Percentiles rank a stretch among this genome's conserved stretches.
These are phyloP conservation scores for Groenewaldozyma tartarivorans DNA, from an alignment of 805 yeast species.

Conservation along the genomic window DNA sequence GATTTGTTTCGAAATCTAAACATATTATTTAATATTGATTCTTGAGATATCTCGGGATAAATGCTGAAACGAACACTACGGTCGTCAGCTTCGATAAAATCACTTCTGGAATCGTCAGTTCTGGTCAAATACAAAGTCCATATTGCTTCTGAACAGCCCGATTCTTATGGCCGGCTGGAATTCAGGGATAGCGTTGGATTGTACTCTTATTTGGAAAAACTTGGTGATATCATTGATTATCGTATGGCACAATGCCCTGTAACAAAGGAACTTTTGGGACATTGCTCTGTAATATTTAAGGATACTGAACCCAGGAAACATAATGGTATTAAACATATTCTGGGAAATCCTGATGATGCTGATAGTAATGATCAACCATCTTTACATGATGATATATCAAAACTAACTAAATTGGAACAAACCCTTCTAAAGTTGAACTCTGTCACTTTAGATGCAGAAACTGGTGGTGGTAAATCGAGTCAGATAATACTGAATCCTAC, in stretches of 20 bases:
- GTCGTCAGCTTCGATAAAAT: too few relatives aligned
- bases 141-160: too few relatives aligned
- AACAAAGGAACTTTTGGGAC: slow-evolving; percentile 22
- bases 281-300: slow-evolving; percentile 20
- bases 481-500: neutral
- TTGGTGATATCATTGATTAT: slow-evolving; percentile 22
- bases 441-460: neutral
- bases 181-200: neutral
- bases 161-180: too few relatives aligned
- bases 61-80: too few relatives aligned
- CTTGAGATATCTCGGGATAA: too few relatives aligned
- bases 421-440: neutral
- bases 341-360: too few relatives aligned
- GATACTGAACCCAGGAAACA: slow-evolving; percentile 10
- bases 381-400: neutral
- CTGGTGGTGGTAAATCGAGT: slow-evolving; percentile 4
- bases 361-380: neutral
- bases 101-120: too few relatives aligned
- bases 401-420: neutral
- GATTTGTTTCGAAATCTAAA: too few relatives aligned
- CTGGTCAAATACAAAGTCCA: too few relatives aligned
- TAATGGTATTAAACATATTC: neutral
- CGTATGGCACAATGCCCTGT: slow-evolving; percentile 25
- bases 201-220: slow-evolving; percentile 10
- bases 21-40: too few relatives aligned